Percentiles rank a stretch among this genome's conserved stretches.
These are phyloP conservation scores for Poterioochromonas sp. DNA, from an alignment of 352 stramenopile genomes.

Conservation along the genomic window DNA sequence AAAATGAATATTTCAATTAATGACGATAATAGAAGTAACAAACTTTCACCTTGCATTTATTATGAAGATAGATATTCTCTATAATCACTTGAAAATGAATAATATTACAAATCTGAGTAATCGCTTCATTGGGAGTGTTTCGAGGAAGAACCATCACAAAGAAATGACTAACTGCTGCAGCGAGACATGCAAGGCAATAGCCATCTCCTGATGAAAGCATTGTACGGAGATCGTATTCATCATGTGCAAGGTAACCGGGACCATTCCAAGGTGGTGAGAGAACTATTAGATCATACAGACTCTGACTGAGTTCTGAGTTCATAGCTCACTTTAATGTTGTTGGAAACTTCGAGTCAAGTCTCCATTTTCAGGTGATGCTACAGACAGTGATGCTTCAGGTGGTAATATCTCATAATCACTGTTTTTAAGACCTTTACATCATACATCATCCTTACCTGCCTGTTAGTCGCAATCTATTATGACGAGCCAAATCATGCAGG, in stretches of 20 bases:
- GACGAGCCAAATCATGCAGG: no score
- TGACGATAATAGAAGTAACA: no score
- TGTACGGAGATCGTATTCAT: not conserved
- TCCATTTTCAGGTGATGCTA: no score
- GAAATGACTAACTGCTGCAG: not conserved
- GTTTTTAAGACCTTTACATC: no score
- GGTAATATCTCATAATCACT: no score
- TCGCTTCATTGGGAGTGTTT: not conserved
- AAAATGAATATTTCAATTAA: no score
- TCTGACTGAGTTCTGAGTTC: no score
- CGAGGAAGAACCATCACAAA: not conserved
- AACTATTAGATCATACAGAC: not conserved
- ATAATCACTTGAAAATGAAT: not conserved
- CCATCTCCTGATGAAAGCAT: not conserved
- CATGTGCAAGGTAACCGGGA: not conserved
- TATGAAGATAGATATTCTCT: not conserved
- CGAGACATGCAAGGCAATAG: not conserved
- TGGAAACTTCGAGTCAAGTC: no score
- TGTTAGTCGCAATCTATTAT: no score
- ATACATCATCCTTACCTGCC: no score
- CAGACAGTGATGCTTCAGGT: no score
- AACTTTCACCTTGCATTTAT: not conserved
- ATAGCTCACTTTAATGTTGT: no score
- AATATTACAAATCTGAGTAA: not conserved
- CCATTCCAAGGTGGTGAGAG: conserved; percentile 14